Conservation (phyloP, 257 asterid genomes). For the Henckelia pumila region DNA sequence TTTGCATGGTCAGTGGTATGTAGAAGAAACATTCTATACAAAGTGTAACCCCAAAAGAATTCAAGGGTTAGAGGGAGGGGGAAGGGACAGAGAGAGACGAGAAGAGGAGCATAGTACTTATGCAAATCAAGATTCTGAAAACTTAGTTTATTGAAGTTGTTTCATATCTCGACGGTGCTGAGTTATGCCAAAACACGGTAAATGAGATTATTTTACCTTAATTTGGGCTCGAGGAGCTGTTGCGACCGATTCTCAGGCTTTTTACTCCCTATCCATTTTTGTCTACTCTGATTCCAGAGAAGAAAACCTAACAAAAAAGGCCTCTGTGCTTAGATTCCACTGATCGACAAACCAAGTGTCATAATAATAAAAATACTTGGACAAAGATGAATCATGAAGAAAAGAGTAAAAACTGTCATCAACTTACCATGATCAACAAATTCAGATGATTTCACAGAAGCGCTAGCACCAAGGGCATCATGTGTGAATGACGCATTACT, state of each 20-base stretch:
- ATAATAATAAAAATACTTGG: background rate
- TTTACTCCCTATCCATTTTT: constrained; percentile 66
- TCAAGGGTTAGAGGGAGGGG: too few relatives aligned
- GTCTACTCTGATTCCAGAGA: constrained; percentile 73
- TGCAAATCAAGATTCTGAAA: background rate
- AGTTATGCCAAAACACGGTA: background rate
- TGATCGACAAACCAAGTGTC: constrained; percentile 15
- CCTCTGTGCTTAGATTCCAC: constrained; percentile 20
- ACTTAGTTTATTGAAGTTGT: background rate
- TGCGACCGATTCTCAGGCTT: constrained; percentile 33
- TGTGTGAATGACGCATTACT: constrained; percentile 49
- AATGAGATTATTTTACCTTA: constrained; percentile 46
- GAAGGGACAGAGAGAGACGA: too few relatives aligned
- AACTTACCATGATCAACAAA: constrained; percentile 72
- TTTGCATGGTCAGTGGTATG: background rate
- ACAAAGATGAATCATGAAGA: background rate
- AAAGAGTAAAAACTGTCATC: constrained; percentile 16
- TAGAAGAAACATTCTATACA: background rate
- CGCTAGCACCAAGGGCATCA: constrained; percentile 48
- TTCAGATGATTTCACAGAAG: constrained; percentile 54
- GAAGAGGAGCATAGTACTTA: background rate
- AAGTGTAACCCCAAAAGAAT: too few relatives aligned
- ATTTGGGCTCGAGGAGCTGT: constrained; percentile 54
- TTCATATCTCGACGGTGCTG: background rate
- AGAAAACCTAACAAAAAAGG: constrained; percentile 50